Evolutionary conservation across 345 rosid genomes (phyloP), one percentile per base, ranked within the genome.

Genomic region (Carallia brachiata): DNA sequence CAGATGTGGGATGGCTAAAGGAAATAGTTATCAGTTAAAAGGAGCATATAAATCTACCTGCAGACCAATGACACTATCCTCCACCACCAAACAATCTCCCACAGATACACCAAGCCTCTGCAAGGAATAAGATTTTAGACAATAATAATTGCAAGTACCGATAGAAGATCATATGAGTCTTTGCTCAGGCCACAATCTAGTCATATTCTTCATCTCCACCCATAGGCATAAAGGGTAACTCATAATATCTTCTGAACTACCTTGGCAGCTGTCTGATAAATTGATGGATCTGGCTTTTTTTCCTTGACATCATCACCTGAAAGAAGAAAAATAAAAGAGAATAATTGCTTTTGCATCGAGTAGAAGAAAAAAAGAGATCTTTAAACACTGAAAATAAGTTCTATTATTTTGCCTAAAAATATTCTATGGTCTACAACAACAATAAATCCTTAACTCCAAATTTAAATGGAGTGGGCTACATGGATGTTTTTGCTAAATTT

Each of bases 241-340:
- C 23, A 47, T 34, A 52, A 2, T 39, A 34, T 44, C 48, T 54
- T 54, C 23, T 6, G 10, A 58, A 61, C 32, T 68, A 89, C 98
- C 92, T 89, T 73, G 52, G 90, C 82, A 73, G 97, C 97, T 73
- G 90, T 87, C 69, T 84, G 59, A 73, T 94, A 94, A 74, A 94
- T 91, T 17, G 87, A 85, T 56, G 97, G 98, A 79, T 94, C 83
- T 1, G 98, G 98, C 81, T 94, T 94, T 76, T 94, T 94, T 84
- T 84, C 90, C 90, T 89, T 94, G 47, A 94, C 98, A 84, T 94
- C 98, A 77, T 94, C 97, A 18, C 97, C 98, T 94, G 72, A 37
- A 59, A 70, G 60, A 55, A 64, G 31, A 48, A 48, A 36, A 2
- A 59, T 9, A 34, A 66, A 28, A 15, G 34, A 19, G 19, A n/a